A percentile compares a stretch with the other conserved stretches of the same genome.
These are phyloP conservation scores for Sonneratia caseolaris DNA, from an alignment of 345 rosid genomes.

Conservation along the genomic window DNA sequence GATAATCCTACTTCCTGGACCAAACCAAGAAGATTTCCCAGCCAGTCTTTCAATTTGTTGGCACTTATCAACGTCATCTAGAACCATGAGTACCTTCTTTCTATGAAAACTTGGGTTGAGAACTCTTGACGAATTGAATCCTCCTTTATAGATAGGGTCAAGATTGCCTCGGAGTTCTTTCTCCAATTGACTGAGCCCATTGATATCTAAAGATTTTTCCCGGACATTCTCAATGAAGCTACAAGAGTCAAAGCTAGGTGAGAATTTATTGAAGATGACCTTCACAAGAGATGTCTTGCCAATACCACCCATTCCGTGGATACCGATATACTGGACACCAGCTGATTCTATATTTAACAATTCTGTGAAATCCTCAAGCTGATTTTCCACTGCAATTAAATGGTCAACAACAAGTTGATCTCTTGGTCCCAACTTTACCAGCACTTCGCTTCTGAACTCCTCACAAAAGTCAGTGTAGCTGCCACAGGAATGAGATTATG, in stretches of 20 bases:
- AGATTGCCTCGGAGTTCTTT: not conserved
- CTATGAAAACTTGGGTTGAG: slow-evolving; percentile 2
- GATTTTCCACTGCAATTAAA: not conserved
- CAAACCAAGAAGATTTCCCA: slow-evolving; percentile 5
- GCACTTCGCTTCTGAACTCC: not conserved
- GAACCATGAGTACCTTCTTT: slow-evolving; percentile 15
- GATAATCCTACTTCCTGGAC: slow-evolving; percentile 7
- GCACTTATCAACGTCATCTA: slow-evolving; percentile 4
- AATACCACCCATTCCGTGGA: not conserved
- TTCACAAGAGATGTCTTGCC: not conserved
- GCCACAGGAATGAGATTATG: not conserved
- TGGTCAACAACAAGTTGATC: not conserved
- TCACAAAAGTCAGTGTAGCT: not conserved
- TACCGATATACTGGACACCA: not conserved
- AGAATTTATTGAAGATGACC: not conserved
- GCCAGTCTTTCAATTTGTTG: slow-evolving; percentile 2
- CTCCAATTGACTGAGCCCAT: not conserved
- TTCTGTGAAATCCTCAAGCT: not conserved
- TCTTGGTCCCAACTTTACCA: not conserved
- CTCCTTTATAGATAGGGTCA: not conserved
- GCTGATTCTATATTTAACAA: not conserved
- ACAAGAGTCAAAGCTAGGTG: not conserved
- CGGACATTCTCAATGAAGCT: not conserved
- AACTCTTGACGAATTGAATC: not conserved
- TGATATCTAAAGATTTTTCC: not conserved